Evolutionary conservation across 257 asterid species (phyloP).

Genomic region (Jasminum sambac): DNA sequence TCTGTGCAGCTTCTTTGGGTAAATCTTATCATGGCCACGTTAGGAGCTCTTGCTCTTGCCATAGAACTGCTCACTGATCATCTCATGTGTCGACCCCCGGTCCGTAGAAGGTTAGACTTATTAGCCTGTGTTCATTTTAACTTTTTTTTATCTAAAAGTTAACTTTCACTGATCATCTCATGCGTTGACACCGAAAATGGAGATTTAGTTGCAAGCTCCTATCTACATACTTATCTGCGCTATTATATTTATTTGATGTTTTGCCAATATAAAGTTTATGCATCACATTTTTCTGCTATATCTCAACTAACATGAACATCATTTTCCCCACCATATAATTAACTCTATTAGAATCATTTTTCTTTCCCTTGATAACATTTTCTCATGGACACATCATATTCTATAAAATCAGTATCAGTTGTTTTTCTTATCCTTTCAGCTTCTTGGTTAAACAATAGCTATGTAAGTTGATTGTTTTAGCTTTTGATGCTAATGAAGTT

Average conservation of each 20-base stretch:
- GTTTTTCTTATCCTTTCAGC: neutral
- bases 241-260: slow-evolving; percentile 18
- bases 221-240: neutral
- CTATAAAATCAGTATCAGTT: neutral
- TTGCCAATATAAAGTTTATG: slow-evolving; percentile 13
- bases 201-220: slow-evolving; percentile 72
- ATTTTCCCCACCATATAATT: neutral
- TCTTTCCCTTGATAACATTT: neutral
- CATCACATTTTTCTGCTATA: slow-evolving; percentile 7
- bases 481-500: neutral
- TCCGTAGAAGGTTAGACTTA: slow-evolving; percentile 86
- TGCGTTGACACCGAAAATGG: slow-evolving; percentile 48
- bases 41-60: slow-evolving; percentile 97
- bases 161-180: too few species aligned
- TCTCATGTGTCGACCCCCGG: slow-evolving; percentile 84
- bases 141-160: too few species aligned
- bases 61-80: slow-evolving; percentile 96
- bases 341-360: neutral
- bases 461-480: slow-evolving; percentile 10
- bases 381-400: neutral
- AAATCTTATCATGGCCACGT: slow-evolving; percentile 96
- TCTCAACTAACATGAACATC: neutral
- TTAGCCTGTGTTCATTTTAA: neutral
- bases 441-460: neutral
- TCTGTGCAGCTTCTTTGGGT: slow-evolving; percentile 92